phyloP scores from a whole-genome alignment of 2,329 filamentous ascomycete genomes.

The Paraphaeosphaeria minitans region DNA sequence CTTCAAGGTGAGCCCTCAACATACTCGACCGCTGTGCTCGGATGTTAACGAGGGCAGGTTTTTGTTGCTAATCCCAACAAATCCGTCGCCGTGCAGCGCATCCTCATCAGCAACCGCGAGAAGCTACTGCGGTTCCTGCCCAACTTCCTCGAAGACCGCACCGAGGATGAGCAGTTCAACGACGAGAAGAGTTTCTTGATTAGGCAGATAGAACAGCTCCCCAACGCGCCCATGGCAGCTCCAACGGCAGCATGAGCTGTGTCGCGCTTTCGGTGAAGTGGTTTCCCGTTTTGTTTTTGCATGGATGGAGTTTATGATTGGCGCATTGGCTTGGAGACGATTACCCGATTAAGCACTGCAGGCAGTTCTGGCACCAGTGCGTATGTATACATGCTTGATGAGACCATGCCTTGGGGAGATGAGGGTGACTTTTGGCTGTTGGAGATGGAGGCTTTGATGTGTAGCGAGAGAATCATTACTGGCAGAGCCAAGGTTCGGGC shows the following conservation, averaged over 20 bases:
- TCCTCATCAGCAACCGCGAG: constrained; percentile 94
- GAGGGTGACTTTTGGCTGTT: background rate
- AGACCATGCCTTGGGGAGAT: constrained; percentile 2
- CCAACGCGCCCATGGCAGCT: constrained; percentile 36
- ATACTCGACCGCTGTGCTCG: background rate
- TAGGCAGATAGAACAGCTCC: constrained; percentile 75
- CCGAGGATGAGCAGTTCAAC: constrained; percentile 97
- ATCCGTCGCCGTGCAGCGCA: constrained; percentile 92
- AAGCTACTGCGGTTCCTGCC: constrained; percentile 87
- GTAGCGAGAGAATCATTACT: background rate
- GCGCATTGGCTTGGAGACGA: constrained; percentile 2
- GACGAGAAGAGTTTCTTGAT: constrained; percentile 98
- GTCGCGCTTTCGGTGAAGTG: background rate
- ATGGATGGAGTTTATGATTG: constrained; percentile 3
- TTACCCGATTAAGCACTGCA: constrained; percentile 1
- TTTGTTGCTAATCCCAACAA: constrained; percentile 99
- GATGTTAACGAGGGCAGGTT: constrained; percentile 58
- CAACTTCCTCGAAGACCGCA: constrained; percentile 90
- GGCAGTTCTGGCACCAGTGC: background rate
- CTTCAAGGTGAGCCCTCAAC: constrained; percentile 70
- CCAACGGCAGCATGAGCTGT: constrained; percentile 23
- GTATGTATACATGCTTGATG: constrained; percentile 1
- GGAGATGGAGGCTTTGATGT: background rate
- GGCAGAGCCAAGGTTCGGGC: background rate
- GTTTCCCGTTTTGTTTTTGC: background rate